Evolutionary conservation across 306 rosid species (phyloP).

Genomic region (Erythrophleum fordii): DNA sequence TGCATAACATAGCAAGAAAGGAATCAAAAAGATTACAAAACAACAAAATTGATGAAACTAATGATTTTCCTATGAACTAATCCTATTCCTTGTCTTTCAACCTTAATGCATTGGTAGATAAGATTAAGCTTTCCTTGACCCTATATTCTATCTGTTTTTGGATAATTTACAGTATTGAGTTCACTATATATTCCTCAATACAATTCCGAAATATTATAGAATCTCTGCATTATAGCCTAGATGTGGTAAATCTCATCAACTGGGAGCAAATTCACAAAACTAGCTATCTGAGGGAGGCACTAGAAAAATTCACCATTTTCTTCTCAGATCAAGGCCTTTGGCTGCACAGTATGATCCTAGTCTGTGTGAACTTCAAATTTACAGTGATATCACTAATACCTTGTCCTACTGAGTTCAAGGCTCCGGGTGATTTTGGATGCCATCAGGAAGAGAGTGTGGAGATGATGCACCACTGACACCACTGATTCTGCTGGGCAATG

Average conservation of each 20-base stretch:
- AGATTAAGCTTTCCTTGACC: not conserved
- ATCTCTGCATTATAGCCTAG: not conserved
- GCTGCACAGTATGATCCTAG: slow-evolving; percentile 1
- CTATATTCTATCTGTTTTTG: not conserved
- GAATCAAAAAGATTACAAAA: not conserved
- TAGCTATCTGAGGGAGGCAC: not conserved
- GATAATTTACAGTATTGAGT: slow-evolving; percentile 10
- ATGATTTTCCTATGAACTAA: not conserved
- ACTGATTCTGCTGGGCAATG: slow-evolving; percentile 79
- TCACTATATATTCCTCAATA: not conserved
- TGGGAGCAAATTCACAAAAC: slow-evolving; percentile 11
- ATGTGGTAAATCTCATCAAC: not conserved
- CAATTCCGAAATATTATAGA: slow-evolving; percentile 3
- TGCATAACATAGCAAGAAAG: no score
- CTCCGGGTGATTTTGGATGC: slow-evolving; percentile 40
- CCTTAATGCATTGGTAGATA: not conserved
- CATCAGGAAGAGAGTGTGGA: slow-evolving; percentile 63
- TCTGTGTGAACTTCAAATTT: not conserved
- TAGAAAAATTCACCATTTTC: not conserved
- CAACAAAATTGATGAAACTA: not conserved
- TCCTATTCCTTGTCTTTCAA: not conserved
- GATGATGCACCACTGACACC: slow-evolving; percentile 76
- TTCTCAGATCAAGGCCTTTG: not conserved
- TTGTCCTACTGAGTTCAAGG: slow-evolving; percentile 39
- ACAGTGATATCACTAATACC: slow-evolving; percentile 10